These are phyloP conservation scores for Malbranchea zuffiana DNA, from an alignment of 2,329 filamentous ascomycete species.

Conservation along the genomic window DNA sequence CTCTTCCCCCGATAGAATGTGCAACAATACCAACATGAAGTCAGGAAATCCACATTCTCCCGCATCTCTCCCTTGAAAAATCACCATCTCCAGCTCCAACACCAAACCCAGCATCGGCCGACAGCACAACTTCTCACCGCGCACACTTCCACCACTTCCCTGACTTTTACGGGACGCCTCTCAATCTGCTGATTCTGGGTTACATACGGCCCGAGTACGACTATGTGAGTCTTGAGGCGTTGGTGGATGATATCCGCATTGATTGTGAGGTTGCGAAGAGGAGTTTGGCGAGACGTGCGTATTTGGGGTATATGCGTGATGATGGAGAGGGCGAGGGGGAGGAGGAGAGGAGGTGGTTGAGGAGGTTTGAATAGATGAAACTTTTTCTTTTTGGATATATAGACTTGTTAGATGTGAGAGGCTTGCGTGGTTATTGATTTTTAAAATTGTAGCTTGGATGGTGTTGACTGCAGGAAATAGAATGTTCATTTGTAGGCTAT, in stretches of 20 bases:
- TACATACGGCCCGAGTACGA: constrained; percentile 85
- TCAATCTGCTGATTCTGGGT: constrained; percentile 71
- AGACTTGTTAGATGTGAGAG: too few relatives aligned
- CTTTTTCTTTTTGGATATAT: constrained; percentile 2
- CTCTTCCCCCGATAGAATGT: background rate
- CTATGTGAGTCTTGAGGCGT: constrained; percentile 70
- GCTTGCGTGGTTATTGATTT: too few relatives aligned
- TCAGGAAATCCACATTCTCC: constrained; percentile 75
- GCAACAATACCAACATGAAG: background rate
- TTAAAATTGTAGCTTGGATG: too few relatives aligned
- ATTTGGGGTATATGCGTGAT: constrained; percentile 32
- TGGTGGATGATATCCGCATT: constrained; percentile 77
- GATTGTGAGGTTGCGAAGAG: constrained; percentile 74
- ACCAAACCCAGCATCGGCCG: background rate
- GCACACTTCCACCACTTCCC: constrained; percentile 34
- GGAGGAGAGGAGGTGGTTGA: constrained; percentile 28
- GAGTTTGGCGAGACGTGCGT: constrained; percentile 59
- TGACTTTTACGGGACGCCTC: constrained; percentile 76
- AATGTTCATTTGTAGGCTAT: too few relatives aligned
- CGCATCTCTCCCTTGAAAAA: constrained; percentile 47
- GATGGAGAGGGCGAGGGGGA: constrained; percentile 23
- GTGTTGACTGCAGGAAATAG: too few relatives aligned
- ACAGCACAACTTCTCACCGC: constrained; percentile 11
- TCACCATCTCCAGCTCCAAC: constrained; percentile 19
- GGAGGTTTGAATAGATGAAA: constrained; percentile 18